A percentile compares a stretch with the other conserved stretches of the same genome.
These are phyloP conservation scores for Colletotrichum tamarilloi DNA, from an alignment of 2,329 filamentous ascomycete species.

Conservation along the genomic window DNA sequence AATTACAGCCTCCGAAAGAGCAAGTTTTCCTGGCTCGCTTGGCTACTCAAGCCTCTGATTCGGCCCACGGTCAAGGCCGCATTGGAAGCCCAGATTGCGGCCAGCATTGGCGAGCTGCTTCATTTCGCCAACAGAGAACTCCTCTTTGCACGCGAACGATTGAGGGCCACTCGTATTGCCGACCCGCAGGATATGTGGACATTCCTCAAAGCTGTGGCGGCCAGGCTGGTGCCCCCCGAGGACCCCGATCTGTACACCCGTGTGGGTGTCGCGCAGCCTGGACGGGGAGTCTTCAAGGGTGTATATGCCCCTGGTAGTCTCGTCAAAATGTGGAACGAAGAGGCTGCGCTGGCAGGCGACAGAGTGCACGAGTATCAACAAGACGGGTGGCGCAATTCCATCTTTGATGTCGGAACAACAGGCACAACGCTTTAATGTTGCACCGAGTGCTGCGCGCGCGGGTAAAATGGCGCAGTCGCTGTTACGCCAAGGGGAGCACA, in stretches of 20 bases:
- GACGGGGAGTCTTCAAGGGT: constrained; percentile 76
- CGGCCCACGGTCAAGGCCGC: constrained; percentile 83
- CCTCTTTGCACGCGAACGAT: constrained; percentile 84
- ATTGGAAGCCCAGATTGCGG: constrained; percentile 81
- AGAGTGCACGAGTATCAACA: constrained; percentile 78
- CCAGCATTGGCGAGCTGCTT: constrained; percentile 75
- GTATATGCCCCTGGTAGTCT: constrained; percentile 91
- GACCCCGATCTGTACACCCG: constrained; percentile 82
- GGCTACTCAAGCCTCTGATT: constrained; percentile 86
- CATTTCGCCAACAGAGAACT: constrained; percentile 85
- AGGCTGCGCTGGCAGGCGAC: constrained; percentile 77
- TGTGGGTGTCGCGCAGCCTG: constrained; percentile 72
- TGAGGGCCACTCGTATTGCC: constrained; percentile 86
- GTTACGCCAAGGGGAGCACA: not conserved
- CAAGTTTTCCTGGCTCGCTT: constrained; percentile 81
- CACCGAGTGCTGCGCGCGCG: constrained; percentile 1
- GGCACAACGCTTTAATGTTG: constrained; percentile 18
- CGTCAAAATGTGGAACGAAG: constrained; percentile 89
- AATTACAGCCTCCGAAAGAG: constrained; percentile 81
- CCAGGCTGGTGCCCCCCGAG: constrained; percentile 76
- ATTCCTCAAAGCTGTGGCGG: constrained; percentile 85
- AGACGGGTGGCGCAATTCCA: constrained; percentile 84
- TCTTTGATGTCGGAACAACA: constrained; percentile 72
- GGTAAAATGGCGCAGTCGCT: constrained; percentile 12
- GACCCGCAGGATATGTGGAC: constrained; percentile 83